A percentile compares a stretch with the other conserved stretches of the same genome.
Conservation (phyloP, 768 basidiomycete genomes). For the Mycena chlorophos region DNA sequence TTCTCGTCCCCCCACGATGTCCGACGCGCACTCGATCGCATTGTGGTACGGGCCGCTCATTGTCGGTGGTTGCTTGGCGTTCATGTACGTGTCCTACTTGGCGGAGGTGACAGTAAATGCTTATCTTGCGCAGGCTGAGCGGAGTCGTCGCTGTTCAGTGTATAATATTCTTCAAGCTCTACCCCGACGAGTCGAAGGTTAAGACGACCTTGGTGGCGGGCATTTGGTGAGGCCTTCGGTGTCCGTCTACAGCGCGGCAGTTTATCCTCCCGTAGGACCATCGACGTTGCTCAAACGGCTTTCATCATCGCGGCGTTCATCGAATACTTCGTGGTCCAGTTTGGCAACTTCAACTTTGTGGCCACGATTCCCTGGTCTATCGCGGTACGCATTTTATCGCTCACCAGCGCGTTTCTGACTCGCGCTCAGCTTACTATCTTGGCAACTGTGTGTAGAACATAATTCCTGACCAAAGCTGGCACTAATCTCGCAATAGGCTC, state of each 20-base stretch:
- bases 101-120: not conserved
- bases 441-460: conserved; percentile 6
- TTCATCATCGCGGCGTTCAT: conserved; percentile 25
- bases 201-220: conserved; percentile 15
- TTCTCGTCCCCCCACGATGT: not conserved
- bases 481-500: conserved; percentile 18
- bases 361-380: conserved; percentile 25
- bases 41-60: conserved; percentile 24
- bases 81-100: conserved; percentile 17
- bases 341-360: conserved; percentile 13
- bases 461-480: not conserved
- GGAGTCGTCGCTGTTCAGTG: conserved; percentile 28
- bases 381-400: conserved; percentile 1
- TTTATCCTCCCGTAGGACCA: conserved; percentile 10
- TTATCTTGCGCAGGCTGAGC: conserved; percentile 21
- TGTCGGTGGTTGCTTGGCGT: conserved; percentile 26
- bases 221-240: conserved; percentile 18
- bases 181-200: conserved; percentile 22
- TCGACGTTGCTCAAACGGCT: conserved; percentile 25
- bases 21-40: not conserved
- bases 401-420: not conserved
- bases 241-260: not conserved
- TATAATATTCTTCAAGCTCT: conserved; percentile 28
- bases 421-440: conserved; percentile 14
- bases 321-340: conserved; percentile 26